Evolutionary conservation across 2,329 filamentous ascomycete species (phyloP).

Genomic region (Chalaropsis thielavioides): DNA sequence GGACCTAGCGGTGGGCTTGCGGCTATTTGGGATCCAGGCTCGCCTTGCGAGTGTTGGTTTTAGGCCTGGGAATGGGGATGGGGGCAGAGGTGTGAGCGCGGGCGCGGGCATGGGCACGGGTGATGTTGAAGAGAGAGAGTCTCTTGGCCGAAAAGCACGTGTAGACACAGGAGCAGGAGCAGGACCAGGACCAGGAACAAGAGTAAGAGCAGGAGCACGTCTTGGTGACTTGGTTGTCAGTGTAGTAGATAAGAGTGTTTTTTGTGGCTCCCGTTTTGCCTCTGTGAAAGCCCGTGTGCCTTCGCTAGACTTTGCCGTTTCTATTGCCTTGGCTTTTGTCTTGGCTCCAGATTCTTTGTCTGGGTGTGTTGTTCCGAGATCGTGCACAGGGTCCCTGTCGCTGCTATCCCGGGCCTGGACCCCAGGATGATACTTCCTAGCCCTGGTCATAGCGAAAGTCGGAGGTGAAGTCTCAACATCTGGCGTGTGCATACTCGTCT

Average conservation of each 20-base stretch:
- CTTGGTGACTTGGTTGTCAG: background rate
- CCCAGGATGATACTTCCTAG: slow-evolving; percentile 5
- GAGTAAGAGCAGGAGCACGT: background rate
- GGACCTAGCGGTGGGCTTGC: slow-evolving; percentile 1
- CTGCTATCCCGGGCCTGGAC: background rate
- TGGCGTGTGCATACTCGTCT: background rate
- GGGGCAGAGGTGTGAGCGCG: background rate
- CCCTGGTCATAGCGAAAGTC: slow-evolving; percentile 3
- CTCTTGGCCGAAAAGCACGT: background rate
- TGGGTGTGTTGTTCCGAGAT: background rate
- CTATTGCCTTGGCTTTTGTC: slow-evolving; percentile 1
- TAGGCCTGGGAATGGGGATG: background rate
- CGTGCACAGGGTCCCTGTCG: slow-evolving; percentile 6
- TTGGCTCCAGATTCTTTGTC: slow-evolving; percentile 3
- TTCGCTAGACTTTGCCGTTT: background rate
- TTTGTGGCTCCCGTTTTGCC: background rate
- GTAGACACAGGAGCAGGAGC: too few relatives aligned
- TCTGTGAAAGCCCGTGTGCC: background rate
- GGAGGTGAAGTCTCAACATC: background rate
- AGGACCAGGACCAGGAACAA: too few relatives aligned
- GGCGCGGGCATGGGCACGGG: background rate
- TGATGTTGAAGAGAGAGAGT: background rate
- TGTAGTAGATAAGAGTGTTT: background rate
- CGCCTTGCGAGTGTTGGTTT: background rate
- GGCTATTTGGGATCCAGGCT: slow-evolving; percentile 1